Base-by-base conservation (phyloP, 2,329 filamentous ascomycete genomes). In the Colletotrichum eleusines region DNA sequence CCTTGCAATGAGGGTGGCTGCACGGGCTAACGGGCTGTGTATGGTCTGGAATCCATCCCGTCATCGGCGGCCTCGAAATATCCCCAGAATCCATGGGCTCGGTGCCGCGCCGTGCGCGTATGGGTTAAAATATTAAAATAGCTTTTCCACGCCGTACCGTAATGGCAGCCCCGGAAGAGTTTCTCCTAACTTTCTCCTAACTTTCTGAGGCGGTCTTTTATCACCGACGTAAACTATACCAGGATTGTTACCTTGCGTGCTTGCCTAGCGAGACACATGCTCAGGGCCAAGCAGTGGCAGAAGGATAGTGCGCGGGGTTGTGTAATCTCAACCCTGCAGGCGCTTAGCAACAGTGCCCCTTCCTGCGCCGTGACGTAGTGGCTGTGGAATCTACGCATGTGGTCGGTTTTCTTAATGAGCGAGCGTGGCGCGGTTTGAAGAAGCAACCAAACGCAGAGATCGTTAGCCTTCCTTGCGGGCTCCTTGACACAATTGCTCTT, bases 161-260 rank as follows among this genome's bases (percentile, higher is more conserved):
- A 16, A 40, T 60, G 51, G 33, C 16, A 26, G 33, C 60, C 53
- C 60, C 60, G 60, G 66, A 69, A 61, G 46, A 38, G 20, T 59
- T 65, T 33, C 66, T 69, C 66, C 66, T 63, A n/a, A n/a, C n/a
- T n/a, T 65, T 33, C 66, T 69, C 66, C 66, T 63, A n/a, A 26
- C 16, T 38, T 26, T 58, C 26, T 3, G 31, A 18, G 42, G 38
- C 33, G 12, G 35, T 7, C 40, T 7, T 51, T 44, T 33, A 28
- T 48, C 26, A 26, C 16, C 12, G 16, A 44, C n/a, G 28, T 31
- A 31, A 33, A 11, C 26, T 31, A 2, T 28, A 11, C 6, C 38
- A 26, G 31, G 26, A 8, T 64, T 16, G 23, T 14, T 53, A 14
- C 44, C 35, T 31, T 46, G 23, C n/a, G 31, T 23, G 14, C 35